Evolutionary conservation across 768 basidiomycete species (phyloP).

Genomic region (Russula brevipes): DNA sequence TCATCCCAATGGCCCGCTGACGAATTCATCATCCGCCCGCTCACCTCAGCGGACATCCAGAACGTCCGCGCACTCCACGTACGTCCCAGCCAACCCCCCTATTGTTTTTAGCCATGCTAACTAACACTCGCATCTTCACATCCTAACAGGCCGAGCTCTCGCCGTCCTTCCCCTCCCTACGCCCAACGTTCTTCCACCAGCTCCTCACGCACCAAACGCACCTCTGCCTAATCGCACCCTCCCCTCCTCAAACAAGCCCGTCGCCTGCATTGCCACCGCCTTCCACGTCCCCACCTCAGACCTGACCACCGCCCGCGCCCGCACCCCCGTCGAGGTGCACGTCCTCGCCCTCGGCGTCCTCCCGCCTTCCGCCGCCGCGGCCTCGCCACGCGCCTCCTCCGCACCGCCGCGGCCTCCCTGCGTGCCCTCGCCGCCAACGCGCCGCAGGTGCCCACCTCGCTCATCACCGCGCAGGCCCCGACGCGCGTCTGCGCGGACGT

Average conservation of each 20-base stretch:
- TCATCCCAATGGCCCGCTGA: constrained; percentile 9
- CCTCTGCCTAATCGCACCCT: constrained; percentile 18
- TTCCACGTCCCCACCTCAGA: constrained; percentile 30
- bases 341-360: constrained; percentile 51
- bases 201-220: constrained; percentile 21
- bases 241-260: constrained; percentile 16
- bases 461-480: not conserved
- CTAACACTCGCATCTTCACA: no score
- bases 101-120: not conserved
- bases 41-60: constrained; percentile 21
- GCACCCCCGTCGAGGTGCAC: constrained; percentile 46
- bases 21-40: constrained; percentile 18
- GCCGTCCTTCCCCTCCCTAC: constrained; percentile 10
- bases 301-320: constrained; percentile 34
- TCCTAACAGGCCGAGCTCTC: constrained; percentile 4
- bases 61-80: constrained; percentile 20
- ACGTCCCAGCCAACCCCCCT: not conserved
- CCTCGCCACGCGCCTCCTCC: constrained; percentile 41
- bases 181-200: constrained; percentile 22
- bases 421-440: constrained; percentile 12
- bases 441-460: constrained; percentile 11
- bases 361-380: constrained; percentile 40
- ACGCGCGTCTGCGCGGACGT: constrained; percentile 6
- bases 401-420: constrained; percentile 31
- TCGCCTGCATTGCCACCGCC: constrained; percentile 19